These are phyloP conservation scores for Panicum virgatum DNA, from an alignment of 202 grass and related monocot species.

Conservation along the genomic window DNA sequence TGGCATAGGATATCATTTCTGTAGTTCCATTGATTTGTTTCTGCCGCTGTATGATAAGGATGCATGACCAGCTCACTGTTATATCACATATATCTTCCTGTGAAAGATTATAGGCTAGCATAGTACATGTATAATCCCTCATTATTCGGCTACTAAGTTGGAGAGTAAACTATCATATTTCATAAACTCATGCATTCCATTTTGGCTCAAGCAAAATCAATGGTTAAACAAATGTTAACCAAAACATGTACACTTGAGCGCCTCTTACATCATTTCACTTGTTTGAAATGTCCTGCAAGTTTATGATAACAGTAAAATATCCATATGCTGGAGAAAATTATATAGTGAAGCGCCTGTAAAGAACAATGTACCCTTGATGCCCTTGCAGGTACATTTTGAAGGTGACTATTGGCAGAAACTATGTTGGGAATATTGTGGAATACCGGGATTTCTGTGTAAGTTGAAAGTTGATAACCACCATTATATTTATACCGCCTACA, in stretches of 20 bases:
- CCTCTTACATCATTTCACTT: background rate
- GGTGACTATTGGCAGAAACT: slow-evolving; percentile 78
- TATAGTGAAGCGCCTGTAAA: slow-evolving; percentile 1
- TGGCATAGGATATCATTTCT: background rate
- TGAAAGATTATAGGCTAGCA: background rate
- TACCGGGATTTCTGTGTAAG: slow-evolving; percentile 82
- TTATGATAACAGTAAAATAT: background rate
- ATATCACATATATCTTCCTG: background rate
- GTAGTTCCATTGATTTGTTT: background rate
- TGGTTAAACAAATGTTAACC: background rate
- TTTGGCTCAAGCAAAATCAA: background rate
- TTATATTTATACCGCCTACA: background rate
- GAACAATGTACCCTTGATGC: background rate
- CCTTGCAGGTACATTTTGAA: slow-evolving; percentile 71
- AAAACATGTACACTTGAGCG: background rate
- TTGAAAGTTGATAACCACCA: slow-evolving; percentile 39
- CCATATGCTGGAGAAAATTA: background rate
- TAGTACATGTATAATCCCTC: background rate
- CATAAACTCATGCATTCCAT: background rate
- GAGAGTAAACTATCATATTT: background rate
- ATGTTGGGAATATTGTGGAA: slow-evolving; percentile 77
- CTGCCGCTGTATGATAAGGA: background rate
- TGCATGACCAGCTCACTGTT: background rate
- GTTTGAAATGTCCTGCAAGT: background rate
- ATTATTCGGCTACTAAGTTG: background rate